Base-by-base conservation (phyloP, 768 basidiomycete genomes). In the Crassisporium funariophilum region DNA sequence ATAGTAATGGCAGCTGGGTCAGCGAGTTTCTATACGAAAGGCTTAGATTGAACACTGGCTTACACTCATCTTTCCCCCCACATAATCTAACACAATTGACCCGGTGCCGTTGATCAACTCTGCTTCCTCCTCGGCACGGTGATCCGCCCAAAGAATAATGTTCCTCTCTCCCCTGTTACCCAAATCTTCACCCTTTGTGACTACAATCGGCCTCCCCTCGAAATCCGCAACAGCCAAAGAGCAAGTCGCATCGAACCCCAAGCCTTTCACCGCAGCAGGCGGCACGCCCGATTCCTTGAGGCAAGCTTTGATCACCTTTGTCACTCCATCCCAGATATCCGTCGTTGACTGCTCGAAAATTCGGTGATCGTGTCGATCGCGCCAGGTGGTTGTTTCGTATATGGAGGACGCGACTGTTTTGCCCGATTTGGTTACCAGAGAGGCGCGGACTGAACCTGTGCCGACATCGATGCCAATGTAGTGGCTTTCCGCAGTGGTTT, bases 191-290 rank as follows among this genome's bases (percentile, higher is more conserved):
- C 86, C 89, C 36, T 78, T 81, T 2, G 87, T 90, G 27, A 99
- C 84, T 5, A 73, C 69, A 16, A 97, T 72, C 0, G 94, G 88
- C 29, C 79, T 69, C 5, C 93, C 93, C 12, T 84, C 62, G 39
- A 79, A 68, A 61, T 91, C 84, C 1, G 84, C 75, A 16, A 98
- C 95, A 0, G 95, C 93, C 33, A 98, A 75, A 0, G 94, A 97
- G 68, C 97, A 99, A 0, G 97, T 99, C 37, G 95, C 95, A 65
- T 98, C 95, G 65, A 95, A 94, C 11, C 94, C 92, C 35, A 98
- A 58, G 1, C 97, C 97, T 59, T 88, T 91, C 47, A 99, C 84
- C 4, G 74, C 67, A 2, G 69, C 63, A 8, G 86, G 78, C 22
- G 75, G 54, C 21, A 91, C 66, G 3, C 77, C 69, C 0, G 86